Percentiles rank a stretch among this genome's conserved stretches.
Conservation (phyloP, 2,329 filamentous ascomycete genomes). For the Xylariaceae sp. region DNA sequence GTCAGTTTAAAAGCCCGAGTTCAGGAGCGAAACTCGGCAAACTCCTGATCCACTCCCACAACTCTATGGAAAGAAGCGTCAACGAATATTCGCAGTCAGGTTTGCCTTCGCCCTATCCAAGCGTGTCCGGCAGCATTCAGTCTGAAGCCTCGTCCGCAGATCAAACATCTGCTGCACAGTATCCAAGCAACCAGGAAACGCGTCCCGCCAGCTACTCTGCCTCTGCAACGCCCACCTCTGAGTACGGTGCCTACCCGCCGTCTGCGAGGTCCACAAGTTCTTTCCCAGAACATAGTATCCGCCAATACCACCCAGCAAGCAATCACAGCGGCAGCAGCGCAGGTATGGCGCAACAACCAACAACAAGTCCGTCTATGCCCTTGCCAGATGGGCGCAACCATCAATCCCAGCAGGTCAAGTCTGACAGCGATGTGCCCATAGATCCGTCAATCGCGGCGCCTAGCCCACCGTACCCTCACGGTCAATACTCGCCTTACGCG, state of each 20-base stretch:
- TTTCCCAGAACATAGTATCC: constrained; percentile 84
- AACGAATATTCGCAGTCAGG: constrained; percentile 82
- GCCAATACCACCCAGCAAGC: constrained; percentile 75
- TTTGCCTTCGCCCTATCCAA: constrained; percentile 72
- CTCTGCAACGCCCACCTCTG: constrained; percentile 79
- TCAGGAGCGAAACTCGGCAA: constrained; percentile 31
- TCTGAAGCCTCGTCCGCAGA: constrained; percentile 87
- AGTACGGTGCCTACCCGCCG: constrained; percentile 75
- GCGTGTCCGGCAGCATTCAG: constrained; percentile 62
- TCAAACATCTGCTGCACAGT: constrained; percentile 89
- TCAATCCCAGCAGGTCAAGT: constrained; percentile 75
- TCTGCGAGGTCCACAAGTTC: constrained; percentile 71
- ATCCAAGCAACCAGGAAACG: constrained; percentile 76
- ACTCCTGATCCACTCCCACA: constrained; percentile 31
- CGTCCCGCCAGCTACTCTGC: constrained; percentile 67
- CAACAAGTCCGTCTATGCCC: constrained; percentile 96
- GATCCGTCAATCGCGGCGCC: constrained; percentile 95
- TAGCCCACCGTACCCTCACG: constrained; percentile 83
- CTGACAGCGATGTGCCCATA: constrained; percentile 98
- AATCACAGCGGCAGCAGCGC: constrained; percentile 67
- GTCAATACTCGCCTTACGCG: constrained; percentile 82
- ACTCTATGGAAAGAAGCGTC: constrained; percentile 58
- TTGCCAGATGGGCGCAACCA: constrained; percentile 75
- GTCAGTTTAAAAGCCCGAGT: constrained; percentile 29
- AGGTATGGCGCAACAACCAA: constrained; percentile 96